Evolutionary conservation across 352 stramenopile species (phyloP).

Genomic region (Globisporangium cystogenes): DNA sequence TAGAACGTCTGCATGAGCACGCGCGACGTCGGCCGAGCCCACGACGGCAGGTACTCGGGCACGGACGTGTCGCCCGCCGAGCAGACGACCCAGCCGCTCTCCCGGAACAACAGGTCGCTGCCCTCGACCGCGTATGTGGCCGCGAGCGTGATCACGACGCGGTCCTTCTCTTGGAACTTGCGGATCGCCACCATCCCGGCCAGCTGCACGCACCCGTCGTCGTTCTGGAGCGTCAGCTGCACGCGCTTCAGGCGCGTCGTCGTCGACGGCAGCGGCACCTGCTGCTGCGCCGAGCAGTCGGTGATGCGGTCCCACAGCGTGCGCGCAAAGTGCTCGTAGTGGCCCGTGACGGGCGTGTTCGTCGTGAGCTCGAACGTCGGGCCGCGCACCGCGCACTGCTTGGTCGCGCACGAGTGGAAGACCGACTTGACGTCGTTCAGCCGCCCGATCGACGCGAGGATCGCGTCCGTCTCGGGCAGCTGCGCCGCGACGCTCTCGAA

Average conservation of each 20-base stretch:
- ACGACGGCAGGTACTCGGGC: not conserved
- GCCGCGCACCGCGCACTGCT: constrained; percentile 1
- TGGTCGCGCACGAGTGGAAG: constrained; percentile 1
- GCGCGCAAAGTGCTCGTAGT: not conserved
- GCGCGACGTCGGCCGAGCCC: not conserved
- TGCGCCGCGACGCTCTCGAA: not conserved
- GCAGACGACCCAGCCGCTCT: not conserved
- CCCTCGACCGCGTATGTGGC: not conserved
- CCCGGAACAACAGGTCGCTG: not conserved
- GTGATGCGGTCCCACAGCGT: constrained; percentile 4
- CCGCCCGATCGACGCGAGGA: not conserved
- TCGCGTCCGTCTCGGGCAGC: constrained; percentile 1
- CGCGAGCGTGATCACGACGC: not conserved
- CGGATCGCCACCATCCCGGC: constrained; percentile 1
- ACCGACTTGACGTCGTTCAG: not conserved
- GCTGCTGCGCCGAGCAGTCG: not conserved
- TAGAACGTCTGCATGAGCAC: constrained; percentile 4
- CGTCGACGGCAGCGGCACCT: not conserved
- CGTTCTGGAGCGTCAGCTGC: not conserved
- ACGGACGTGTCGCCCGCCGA: not conserved
- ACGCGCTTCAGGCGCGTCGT: not conserved
- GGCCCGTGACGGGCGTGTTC: not conserved
- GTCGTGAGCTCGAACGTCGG: constrained; percentile 6
- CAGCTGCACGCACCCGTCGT: not conserved
- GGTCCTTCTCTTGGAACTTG: constrained; percentile 1